Evolutionary conservation across 1,284 basidiomycete genomes (phyloP), one percentile per base, ranked within the genome.

Genomic region (Cryptococcus floricola): DNA sequence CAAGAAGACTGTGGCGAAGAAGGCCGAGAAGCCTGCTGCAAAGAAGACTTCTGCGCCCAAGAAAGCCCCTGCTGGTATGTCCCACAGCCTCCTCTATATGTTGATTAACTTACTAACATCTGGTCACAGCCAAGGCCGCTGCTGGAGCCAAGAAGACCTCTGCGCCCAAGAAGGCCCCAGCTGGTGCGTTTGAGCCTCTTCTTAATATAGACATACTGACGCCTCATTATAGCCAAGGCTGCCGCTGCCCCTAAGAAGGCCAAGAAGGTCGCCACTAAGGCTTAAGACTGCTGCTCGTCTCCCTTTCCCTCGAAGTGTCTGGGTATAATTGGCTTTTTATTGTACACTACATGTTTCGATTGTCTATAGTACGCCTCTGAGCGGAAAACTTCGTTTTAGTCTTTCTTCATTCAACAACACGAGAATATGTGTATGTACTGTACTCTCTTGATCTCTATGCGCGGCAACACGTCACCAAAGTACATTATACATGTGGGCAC

Each of bases 251-350:
- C n/a, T 13, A 50, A 50, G n/a, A 48, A 48, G 31, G 23, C 46
- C 31, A 34, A 6, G 31, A 34, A 34, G 31, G 31, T 10, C 8
- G 78, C 79, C 59, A 64, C 78, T 53, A 78, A 79, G 66, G 23
- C 23, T 23, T 23, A 80, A 78, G 73, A 66, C 68, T 46, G 31
- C 31, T 34, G 31, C 31, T 34, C 31, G 7, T 23, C 10, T 42
- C 8, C 14, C 10, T 34, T 34, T 10, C 31, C 10, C 31, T 34
- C 31, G 6, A 34, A 34, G 10, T 34, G 31, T 34, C 7, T 34
- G 31, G 31, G 31, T 34, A 34, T 48, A 23, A 31, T 31, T 31
- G 13, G 46, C 31, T 27, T 18, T 48, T 28, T 28, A 25, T 19
- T 46, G 44, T 28, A n/a, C 25, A 28, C 19, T 42, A 42, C 41